Evolutionary conservation across 805 yeast species (phyloP).

Genomic region (Candida odintsovae): DNA sequence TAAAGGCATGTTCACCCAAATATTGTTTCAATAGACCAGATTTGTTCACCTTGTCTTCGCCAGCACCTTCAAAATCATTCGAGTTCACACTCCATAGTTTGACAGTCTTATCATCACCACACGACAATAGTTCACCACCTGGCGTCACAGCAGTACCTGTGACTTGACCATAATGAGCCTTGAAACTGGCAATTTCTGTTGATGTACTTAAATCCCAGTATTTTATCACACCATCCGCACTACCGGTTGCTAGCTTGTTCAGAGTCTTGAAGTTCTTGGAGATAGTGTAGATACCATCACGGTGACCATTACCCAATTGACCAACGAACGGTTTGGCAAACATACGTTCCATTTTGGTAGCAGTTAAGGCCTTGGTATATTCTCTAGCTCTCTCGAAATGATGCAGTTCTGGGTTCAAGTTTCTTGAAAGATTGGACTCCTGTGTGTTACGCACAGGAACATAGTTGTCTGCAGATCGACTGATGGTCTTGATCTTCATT

Average conservation of each 20-base stretch:
- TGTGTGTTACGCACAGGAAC: constrained; percentile 91
- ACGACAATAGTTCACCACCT: constrained; percentile 57
- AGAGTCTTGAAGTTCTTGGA: constrained; percentile 71
- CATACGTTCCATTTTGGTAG: constrained; percentile 92
- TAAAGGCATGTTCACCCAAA: constrained; percentile 78
- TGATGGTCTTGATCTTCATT: constrained; percentile 24
- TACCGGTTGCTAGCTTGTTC: constrained; percentile 80
- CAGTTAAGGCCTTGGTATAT: constrained; percentile 89
- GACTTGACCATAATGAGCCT: constrained; percentile 88
- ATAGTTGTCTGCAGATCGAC: constrained; percentile 81
- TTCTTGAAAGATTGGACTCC: constrained; percentile 80
- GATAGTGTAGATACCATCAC: constrained; percentile 87
- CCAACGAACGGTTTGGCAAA: constrained; percentile 97
- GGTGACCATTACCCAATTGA: constrained; percentile 90
- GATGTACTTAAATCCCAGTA: constrained; percentile 88
- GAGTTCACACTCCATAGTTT: constrained; percentile 80
- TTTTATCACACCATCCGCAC: constrained; percentile 93
- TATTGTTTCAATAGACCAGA: constrained; percentile 72
- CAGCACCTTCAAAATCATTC: constrained; percentile 39
- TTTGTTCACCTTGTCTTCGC: constrained; percentile 27
- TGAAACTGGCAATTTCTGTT: constrained; percentile 67
- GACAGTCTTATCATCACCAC: constrained; percentile 87
- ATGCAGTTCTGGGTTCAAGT: constrained; percentile 88
- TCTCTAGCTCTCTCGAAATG: constrained; percentile 97
- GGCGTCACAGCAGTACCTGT: constrained; percentile 70